Percentiles rank a stretch among this genome's conserved stretches.
phyloP scores from a whole-genome alignment of 2,329 filamentous ascomycete species.

The Arthrocladium fulminans region DNA sequence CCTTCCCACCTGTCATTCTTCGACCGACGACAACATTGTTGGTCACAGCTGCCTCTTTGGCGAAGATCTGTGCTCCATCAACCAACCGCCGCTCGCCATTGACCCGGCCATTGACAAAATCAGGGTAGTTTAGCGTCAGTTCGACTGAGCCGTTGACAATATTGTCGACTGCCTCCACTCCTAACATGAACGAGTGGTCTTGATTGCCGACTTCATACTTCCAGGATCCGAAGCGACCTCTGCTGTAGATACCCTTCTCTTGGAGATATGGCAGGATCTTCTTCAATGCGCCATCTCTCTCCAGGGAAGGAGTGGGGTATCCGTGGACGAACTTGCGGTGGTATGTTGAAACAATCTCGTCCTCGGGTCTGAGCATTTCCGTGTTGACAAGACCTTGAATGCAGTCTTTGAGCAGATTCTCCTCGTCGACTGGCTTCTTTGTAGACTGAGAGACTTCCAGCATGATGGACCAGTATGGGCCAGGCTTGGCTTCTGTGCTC shows the following conservation, averaged over 20 bases:
- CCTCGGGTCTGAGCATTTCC: constrained; percentile 80
- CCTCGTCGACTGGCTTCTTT: constrained; percentile 86
- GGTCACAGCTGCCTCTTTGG: constrained; percentile 31
- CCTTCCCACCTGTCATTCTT: constrained; percentile 22
- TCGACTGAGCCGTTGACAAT: constrained; percentile 83
- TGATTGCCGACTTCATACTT: constrained; percentile 95
- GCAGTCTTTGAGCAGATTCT: constrained; percentile 76
- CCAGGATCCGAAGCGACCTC: constrained; percentile 96
- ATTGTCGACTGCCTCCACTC: constrained; percentile 85
- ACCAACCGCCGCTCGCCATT: constrained; percentile 55
- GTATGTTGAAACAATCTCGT: constrained; percentile 97
- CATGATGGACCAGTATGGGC: constrained; percentile 99
- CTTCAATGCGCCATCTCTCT: constrained; percentile 90
- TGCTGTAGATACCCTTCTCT: constrained; percentile 83
- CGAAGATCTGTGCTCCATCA: constrained; percentile 52
- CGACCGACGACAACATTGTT: constrained; percentile 11
- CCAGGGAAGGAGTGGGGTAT: constrained; percentile 88
- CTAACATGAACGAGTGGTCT: constrained; percentile 96
- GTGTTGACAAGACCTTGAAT: constrained; percentile 98
- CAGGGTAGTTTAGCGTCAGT: constrained; percentile 90
- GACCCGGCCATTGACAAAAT: constrained; percentile 73
- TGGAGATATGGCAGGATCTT: constrained; percentile 88
- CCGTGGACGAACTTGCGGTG: constrained; percentile 97
- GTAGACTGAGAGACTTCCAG: constrained; percentile 92
- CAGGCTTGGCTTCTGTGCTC: constrained; percentile 65